Base-by-base conservation (phyloP, 352 stramenopile genomes). In the Phytophthora pini region DNA sequence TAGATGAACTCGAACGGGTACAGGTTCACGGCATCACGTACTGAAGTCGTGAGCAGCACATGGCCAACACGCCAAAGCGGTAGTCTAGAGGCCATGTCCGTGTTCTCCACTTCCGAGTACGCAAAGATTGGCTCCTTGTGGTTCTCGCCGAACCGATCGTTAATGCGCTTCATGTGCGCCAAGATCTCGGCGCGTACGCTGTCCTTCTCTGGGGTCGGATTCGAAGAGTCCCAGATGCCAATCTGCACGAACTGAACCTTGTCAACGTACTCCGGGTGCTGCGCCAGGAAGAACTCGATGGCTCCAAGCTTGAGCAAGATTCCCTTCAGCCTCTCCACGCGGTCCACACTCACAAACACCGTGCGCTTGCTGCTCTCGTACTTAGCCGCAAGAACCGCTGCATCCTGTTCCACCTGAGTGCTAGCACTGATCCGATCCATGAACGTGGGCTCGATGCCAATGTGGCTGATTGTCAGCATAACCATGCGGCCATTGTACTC, bases 401-500 rank as follows among this genome's bases (percentile, higher is more conserved):
- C 74, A 34, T 90, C 84, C 34, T 81, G 61, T 12, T 84, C 55
- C 2, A 95, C 85, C 46, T 87, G 67, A 7, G 67, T 63, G 29
- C 68, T 92, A 6, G 78, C 61, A 45, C 74, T 87, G 38, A 94
- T 79, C 49, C 71, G 70, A 59, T 93, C 75, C 67, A 95, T 82
- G 56, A 95, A 92, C 4, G 85, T 78, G 3, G 96, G 90, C 73
- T 99, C 97, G 53, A 99, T 97, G 47, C 98, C 97, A 47, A 98
- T 98, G 76, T 99, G 97, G 59, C 98, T 99, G 74, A 96, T 98
- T 5, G 97, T 98, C 32, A 99, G 82, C 71, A 96, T 89, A 9
- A 99, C 96, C 75, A 98, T 97, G 17, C 97, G 86, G 32, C 98
- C 98, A 75, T 97, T 98, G 70, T 98, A 98, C 67, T 99, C 92